Conservation (phyloP, 2,329 filamentous ascomycete species). For the Talaromyces sp. region DNA sequence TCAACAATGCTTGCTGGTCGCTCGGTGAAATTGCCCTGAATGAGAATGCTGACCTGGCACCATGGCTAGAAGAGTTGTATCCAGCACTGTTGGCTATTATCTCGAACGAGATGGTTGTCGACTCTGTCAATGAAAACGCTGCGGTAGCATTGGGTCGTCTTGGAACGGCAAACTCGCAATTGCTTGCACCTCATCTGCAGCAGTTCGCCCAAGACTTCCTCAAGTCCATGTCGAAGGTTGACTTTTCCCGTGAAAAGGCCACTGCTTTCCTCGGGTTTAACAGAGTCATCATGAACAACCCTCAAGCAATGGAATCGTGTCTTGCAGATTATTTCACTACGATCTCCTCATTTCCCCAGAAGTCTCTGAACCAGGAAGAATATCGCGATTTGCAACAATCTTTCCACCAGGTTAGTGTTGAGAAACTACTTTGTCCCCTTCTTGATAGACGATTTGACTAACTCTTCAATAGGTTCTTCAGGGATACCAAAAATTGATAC, state of each 20-base stretch:
- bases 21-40: constrained; percentile 86
- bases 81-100: constrained; percentile 75
- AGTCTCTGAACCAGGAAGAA: constrained; percentile 59
- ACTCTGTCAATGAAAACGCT: constrained; percentile 86
- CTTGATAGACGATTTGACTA: constrained; percentile 2
- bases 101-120: constrained; percentile 75
- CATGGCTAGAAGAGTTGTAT: constrained; percentile 71
- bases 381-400: constrained; percentile 57
- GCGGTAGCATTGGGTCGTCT: constrained; percentile 87
- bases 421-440: too few species aligned
- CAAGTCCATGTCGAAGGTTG: constrained; percentile 72
- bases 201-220: constrained; percentile 81
- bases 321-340: constrained; percentile 75
- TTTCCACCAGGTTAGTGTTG: constrained; percentile 66
- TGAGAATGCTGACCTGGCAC: constrained; percentile 63
- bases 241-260: constrained; percentile 87
- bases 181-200: constrained; percentile 70
- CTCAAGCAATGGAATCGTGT: constrained; percentile 83
- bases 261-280: constrained; percentile 90
- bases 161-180: constrained; percentile 69
- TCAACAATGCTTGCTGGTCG: constrained; percentile 99
- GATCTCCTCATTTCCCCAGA: constrained; percentile 64
- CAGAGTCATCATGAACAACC: constrained; percentile 75
- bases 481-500: constrained; percentile 44
- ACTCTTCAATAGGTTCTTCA: constrained; percentile 31